phyloP scores from a whole-genome alignment of 2,329 filamentous ascomycete genomes.

The Septoria linicola region DNA sequence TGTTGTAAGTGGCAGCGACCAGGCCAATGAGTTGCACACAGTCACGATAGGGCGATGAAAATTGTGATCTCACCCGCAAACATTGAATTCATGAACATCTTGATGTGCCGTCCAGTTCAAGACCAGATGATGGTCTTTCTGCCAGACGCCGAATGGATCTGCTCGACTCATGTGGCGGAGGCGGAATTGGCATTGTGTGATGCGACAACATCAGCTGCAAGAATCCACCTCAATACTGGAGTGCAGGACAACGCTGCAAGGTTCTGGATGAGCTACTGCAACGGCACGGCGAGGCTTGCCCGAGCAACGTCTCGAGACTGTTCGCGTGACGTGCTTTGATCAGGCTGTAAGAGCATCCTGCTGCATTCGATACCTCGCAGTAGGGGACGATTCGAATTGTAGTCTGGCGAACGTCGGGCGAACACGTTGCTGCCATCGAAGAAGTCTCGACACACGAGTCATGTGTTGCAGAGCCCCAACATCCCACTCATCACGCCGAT shows the following conservation, averaged over 20 bases:
- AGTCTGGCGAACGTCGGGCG: too few species aligned
- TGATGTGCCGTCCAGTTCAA: not conserved
- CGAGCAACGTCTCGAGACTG: not conserved
- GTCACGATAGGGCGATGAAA: not conserved
- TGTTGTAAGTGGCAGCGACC: not conserved
- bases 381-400: too few species aligned
- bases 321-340: too few species aligned
- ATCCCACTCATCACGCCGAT: too few species aligned
- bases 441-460: too few species aligned
- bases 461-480: too few species aligned
- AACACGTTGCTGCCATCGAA: too few species aligned
- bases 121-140: not conserved
- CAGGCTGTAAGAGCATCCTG: too few species aligned
- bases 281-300: conserved; percentile 2
- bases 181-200: not conserved
- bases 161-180: not conserved
- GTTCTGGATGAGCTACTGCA: conserved; percentile 6
- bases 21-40: too few species aligned
- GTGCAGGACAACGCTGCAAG: conserved; percentile 6
- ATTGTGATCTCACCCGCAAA: conserved; percentile 19
- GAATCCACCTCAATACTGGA: conserved; percentile 1
- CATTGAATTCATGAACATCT: conserved; percentile 25
- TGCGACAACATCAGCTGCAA: not conserved
- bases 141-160: not conserved
- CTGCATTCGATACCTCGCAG: too few species aligned